Base-by-base conservation (phyloP, 192 early-diverging fungal genomes). In the Phycomyces blakesleeanus region DNA sequence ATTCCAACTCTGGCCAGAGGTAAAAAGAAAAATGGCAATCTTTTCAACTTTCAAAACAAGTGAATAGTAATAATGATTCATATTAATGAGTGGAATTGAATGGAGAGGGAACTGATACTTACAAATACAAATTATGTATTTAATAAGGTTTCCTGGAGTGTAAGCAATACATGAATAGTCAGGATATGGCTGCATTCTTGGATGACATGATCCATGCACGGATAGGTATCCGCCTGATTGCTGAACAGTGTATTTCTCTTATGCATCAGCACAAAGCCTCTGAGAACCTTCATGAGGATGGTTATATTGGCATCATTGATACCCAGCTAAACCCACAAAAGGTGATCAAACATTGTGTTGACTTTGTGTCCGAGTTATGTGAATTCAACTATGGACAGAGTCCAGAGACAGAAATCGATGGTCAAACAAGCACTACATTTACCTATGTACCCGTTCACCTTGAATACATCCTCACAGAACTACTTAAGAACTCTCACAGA, bases 381-480 rank as follows among this genome's bases (percentile, higher is more conserved):
- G 93, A 96, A 68, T 72, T 94, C 66, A 91, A 98, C 79, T 98
- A 96, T 73, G 91, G 89, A 34, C 72, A 86, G 7, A 78, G 85
- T 5, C 95, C 95, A 7, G 80, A 85, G 1, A 87, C 85, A 42
- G 72, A 79, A 14, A 73, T 94, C 29, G 80, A 83, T 72, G 89
- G 89, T 4, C 79, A 89, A 56, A 72, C 68, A 5, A 84, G 91
- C 53, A 87, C 88, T 1, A 59, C 27, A 10, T 82, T 92, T 51
- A 81, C 87, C 34, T 97, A 97, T 77, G 88, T 97, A 9, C 87
- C 89, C 26, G 93, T 93, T 4, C 95, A 97, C 66, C 75, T 97
- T 12, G 93, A 97, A 73, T 97, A 97, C 66, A 96, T 97, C 25
- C 81, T 93, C 22, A 87, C 89, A 61, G 95, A 97, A 68, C 66